Percentiles rank a stretch among this genome's conserved stretches.
Evolutionary conservation across 2,329 filamentous ascomycete genomes (phyloP).

Genomic region (Chaetomiaceae sp.): DNA sequence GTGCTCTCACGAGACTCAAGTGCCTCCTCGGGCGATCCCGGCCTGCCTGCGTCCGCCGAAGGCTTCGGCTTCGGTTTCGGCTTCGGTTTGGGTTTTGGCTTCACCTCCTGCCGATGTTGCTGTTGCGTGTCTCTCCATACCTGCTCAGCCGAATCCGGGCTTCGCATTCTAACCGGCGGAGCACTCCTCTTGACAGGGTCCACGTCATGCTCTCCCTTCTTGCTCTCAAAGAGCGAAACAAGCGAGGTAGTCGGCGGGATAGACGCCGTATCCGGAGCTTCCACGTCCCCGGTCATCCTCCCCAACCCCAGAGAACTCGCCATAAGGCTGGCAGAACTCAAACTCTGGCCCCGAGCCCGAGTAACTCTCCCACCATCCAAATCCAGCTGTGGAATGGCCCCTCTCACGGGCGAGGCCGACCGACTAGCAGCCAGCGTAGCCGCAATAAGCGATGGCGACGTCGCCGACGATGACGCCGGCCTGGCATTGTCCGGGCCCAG

Average conservation of each 20-base stretch:
- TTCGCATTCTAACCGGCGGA: slow-evolving; percentile 31
- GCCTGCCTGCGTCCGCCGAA: not conserved
- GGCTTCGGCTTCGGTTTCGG: slow-evolving; percentile 26
- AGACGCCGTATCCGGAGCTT: slow-evolving; percentile 50
- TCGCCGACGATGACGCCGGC: slow-evolving; percentile 30
- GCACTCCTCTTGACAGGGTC: slow-evolving; percentile 36
- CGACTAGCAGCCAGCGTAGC: slow-evolving; percentile 60
- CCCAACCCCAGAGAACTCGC: slow-evolving; percentile 25
- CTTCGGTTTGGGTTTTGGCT: slow-evolving; percentile 29
- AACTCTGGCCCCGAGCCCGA: slow-evolving; percentile 9
- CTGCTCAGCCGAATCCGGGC: slow-evolving; percentile 24
- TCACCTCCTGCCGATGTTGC: not conserved
- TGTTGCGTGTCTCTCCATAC: not conserved
- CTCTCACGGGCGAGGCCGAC: slow-evolving; percentile 50
- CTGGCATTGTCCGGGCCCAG: slow-evolving; percentile 30
- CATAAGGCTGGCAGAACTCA: slow-evolving; percentile 27
- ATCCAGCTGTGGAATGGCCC: slow-evolving; percentile 30
- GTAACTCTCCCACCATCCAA: not conserved
- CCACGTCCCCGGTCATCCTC: not conserved
- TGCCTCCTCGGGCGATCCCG: not conserved
- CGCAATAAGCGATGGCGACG: slow-evolving; percentile 55
- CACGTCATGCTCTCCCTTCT: slow-evolving; percentile 27
- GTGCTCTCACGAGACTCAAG: not conserved
- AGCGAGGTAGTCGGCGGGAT: slow-evolving; percentile 61
- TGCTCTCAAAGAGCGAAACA: slow-evolving; percentile 65